Percentiles rank a stretch among this genome's conserved stretches.
These are phyloP conservation scores for Phyllosticta capitalensis DNA, from an alignment of 2,329 filamentous ascomycete species.

Conservation along the genomic window DNA sequence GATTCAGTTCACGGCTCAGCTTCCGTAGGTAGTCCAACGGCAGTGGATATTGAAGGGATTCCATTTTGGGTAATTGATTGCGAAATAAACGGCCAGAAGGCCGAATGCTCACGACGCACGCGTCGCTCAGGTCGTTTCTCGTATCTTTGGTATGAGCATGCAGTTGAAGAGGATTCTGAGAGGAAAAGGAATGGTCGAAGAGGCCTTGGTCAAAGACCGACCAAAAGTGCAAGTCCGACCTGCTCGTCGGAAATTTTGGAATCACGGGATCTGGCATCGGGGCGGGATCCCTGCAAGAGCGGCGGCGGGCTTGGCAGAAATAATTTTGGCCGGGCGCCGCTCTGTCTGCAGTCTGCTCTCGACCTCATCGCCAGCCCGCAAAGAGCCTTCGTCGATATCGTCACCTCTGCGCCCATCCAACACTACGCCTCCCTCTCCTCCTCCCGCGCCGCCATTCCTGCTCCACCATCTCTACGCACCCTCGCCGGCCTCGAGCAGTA, in stretches of 20 bases:
- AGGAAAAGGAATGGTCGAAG: background rate
- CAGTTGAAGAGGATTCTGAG: background rate
- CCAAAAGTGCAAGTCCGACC: background rate
- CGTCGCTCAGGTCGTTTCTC: background rate
- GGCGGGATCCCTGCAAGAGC: conserved; percentile 2
- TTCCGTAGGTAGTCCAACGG: conserved; percentile 3
- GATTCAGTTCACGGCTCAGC: conserved; percentile 6
- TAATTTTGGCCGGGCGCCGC: conserved; percentile 8
- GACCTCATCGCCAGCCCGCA: background rate
- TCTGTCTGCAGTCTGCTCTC: too few species aligned
- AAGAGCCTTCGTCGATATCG: background rate
- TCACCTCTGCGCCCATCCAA: background rate
- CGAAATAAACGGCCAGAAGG: background rate
- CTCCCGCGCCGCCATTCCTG: background rate
- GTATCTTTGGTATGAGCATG: background rate
- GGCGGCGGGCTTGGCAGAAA: conserved; percentile 5
- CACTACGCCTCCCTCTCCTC: background rate
- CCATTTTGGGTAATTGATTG: conserved; percentile 8
- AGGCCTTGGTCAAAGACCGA: background rate
- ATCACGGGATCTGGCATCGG: conserved; percentile 4
- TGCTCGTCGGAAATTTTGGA: conserved; percentile 6
- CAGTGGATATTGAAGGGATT: background rate
- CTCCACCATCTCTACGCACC: background rate
- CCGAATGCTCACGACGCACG: background rate
- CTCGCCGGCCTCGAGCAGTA: background rate